Evolutionary conservation across 2,329 filamentous ascomycete genomes (phyloP), one percentile per base, ranked within the genome.

Genomic region (Oidium heveae): DNA sequence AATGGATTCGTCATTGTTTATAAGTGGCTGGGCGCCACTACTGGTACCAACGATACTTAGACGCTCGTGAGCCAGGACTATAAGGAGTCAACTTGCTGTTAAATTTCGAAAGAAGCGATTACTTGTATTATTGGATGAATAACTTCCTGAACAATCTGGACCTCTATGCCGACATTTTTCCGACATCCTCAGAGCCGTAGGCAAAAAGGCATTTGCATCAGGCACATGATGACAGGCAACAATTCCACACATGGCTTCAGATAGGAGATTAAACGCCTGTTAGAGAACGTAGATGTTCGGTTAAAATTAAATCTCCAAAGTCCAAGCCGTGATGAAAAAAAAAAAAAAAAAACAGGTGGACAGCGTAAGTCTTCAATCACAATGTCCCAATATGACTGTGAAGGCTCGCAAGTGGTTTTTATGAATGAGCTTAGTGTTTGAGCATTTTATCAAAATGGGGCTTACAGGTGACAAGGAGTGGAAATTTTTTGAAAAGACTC

Each of bases 131-230:
- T 94, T 89, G 65, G 77, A 81, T 64, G 84, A 83, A 66, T 88
- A 77, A 73, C 82, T 96, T 69, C 91, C 91, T 67, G 86, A 94
- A 91, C 91, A 98, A 74, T 98, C 91, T 65, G 91, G 91, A 63
- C 91, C 91, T 70, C 91, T 82, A 71, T 98, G 91, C 64, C 93
- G 87, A 66, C 95, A 94, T 86, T 86, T 83, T 76, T 95, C 95
- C 61, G 87, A 81, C 72, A 96, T 84, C 71, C 83, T 83, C 70
- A 96, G 75, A 66, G 89, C 89, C 59, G 84, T 89, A 53, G 89
- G 84, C 79, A 95, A 95, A 76, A 96, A 96, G 66, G 87, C 88
- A 66, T 85, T 80, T 65, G 95, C 86, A 77, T 95, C 85, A 60
- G 89, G 88, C 68, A 96, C 88, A 72, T 78, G 80, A 58, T 95